Conservation (phyloP, 2,329 filamentous ascomycete genomes). For the Aureobasidium pullulans region DNA sequence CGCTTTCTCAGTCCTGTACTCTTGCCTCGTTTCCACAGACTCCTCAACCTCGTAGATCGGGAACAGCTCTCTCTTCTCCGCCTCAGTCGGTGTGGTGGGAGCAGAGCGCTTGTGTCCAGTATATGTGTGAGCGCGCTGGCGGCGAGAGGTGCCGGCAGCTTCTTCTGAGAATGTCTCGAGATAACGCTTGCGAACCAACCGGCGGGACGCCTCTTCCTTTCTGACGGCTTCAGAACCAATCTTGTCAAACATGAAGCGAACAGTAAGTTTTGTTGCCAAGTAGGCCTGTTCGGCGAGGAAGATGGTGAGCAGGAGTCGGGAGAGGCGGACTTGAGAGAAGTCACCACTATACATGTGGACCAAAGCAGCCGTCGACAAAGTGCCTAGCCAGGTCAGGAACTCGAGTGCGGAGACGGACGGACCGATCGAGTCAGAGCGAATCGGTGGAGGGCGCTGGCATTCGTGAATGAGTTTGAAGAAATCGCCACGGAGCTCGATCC, state of each 20-base stretch:
- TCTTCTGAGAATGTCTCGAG: conserved; percentile 6
- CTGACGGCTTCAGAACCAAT: conserved; percentile 4
- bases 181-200: background rate
- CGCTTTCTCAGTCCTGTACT: background rate
- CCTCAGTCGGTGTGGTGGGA: background rate
- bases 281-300: conserved; percentile 4
- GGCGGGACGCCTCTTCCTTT: background rate
- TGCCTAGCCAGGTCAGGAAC: conserved; percentile 2
- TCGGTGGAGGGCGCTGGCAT: background rate
- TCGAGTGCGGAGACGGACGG: background rate
- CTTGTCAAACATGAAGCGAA: background rate
- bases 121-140: background rate
- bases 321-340: background rate
- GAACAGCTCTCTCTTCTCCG: background rate
- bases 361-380: background rate
- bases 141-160: background rate
- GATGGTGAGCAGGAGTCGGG: background rate
- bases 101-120: background rate
- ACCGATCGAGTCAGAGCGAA: background rate
- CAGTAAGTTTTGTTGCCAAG: background rate
- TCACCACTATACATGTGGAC: background rate
- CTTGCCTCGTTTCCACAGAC: background rate
- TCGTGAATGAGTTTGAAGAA: conserved; percentile 4
- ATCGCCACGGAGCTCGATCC: conserved; percentile 2
- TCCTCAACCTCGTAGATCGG: background rate